These are phyloP conservation scores for Coemansia sp. DNA, from an alignment of 192 early-diverging fungal genomes.

Conservation along the genomic window DNA sequence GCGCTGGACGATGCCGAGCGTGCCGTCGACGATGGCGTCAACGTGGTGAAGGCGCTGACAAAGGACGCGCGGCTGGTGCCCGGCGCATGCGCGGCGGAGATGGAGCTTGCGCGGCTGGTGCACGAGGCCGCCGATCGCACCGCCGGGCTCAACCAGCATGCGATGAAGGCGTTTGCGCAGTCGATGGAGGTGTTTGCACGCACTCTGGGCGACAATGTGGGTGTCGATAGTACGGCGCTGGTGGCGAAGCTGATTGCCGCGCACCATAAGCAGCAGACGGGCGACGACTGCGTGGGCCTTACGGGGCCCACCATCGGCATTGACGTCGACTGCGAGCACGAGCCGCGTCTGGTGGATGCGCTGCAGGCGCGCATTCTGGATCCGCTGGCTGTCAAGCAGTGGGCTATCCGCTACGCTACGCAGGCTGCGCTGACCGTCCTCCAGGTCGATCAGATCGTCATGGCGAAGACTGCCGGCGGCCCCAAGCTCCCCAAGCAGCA, in stretches of 20 bases:
- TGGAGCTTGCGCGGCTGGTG: constrained; percentile 85
- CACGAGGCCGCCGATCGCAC: constrained; percentile 83
- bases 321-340: constrained; percentile 72
- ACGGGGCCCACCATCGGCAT: constrained; percentile 64
- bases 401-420: constrained; percentile 88
- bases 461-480: constrained; percentile 97
- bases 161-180: constrained; percentile 94
- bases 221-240: constrained; percentile 90
- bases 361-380: constrained; percentile 76
- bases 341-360: constrained; percentile 66
- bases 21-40: constrained; percentile 97
- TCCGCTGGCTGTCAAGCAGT: constrained; percentile 78
- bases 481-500: constrained; percentile 86
- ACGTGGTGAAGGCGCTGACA: constrained; percentile 90
- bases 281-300: constrained; percentile 13
- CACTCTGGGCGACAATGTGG: constrained; percentile 93
- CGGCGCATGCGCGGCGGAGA: constrained; percentile 93
- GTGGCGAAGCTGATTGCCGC: constrained; percentile 92
- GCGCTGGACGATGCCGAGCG: constrained; percentile 96
- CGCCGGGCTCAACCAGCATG: constrained; percentile 93
- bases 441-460: constrained; percentile 98
- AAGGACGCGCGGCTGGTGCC: constrained; percentile 84
- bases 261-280: constrained; percentile 59
- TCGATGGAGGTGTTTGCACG: constrained; percentile 93
- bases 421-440: constrained; percentile 92